These are phyloP conservation scores for Kwoniella shandongensis DNA, from an alignment of 768 basidiomycete genomes.

Conservation along the genomic window DNA sequence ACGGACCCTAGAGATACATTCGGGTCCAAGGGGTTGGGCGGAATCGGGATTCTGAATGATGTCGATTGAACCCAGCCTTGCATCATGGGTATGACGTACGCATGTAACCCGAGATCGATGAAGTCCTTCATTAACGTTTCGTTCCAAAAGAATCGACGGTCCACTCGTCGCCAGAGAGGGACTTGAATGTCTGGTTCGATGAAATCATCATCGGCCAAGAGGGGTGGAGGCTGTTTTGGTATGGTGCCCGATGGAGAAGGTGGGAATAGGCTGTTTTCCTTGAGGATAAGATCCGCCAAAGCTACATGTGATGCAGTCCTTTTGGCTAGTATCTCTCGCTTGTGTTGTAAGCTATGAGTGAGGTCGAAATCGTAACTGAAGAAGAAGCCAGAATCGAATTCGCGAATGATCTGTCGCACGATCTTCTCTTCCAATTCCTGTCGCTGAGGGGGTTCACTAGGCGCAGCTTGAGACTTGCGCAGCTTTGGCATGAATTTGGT, in stretches of 20 bases:
- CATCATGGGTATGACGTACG: conserved; percentile 85
- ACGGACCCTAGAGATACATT: conserved; percentile 30
- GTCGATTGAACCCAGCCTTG: conserved; percentile 86
- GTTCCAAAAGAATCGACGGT: conserved; percentile 95
- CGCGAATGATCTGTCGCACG: conserved; percentile 70
- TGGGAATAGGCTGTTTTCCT: conserved; percentile 15
- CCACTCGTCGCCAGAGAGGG: conserved; percentile 87
- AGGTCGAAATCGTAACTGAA: conserved; percentile 82
- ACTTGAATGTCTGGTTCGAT: conserved; percentile 73
- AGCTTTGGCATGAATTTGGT: conserved; percentile 30
- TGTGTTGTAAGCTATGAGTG: conserved; percentile 48
- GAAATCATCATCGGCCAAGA: conserved; percentile 60
- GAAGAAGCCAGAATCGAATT: conserved; percentile 85
- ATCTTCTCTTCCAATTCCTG: conserved; percentile 78
- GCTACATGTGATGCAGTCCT: conserved; percentile 30
- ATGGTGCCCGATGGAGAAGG: conserved; percentile 62
- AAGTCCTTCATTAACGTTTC: conserved; percentile 81
- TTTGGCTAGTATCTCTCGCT: conserved; percentile 34
- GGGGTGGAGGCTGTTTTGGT: conserved; percentile 63
- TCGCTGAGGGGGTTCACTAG: conserved; percentile 38
- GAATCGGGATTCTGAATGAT: conserved; percentile 61
- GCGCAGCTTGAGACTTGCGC: conserved; percentile 18
- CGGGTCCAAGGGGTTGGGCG: conserved; percentile 33
- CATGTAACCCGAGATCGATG: conserved; percentile 81
- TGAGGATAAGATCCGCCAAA: conserved; percentile 37